Evolutionary conservation across 345 rosid genomes (phyloP).

Genomic region (Linum trigynum): DNA sequence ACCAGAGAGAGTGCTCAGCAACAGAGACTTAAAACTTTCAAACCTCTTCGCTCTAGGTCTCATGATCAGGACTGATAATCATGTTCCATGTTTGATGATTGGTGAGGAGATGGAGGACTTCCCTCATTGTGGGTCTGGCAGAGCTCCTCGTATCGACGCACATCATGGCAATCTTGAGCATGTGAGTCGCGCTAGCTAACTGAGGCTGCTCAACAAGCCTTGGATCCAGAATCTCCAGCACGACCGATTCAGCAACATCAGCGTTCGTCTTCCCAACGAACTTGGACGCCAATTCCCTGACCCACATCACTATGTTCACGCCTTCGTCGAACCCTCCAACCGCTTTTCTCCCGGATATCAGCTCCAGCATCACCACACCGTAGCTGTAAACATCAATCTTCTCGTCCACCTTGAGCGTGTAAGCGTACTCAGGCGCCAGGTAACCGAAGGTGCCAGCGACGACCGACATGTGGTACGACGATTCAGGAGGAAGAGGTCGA

Average conservation of each 20-base stretch:
- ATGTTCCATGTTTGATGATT: conserved; percentile 14
- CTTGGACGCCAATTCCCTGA: conserved; percentile 51
- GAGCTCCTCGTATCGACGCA: conserved; percentile 67
- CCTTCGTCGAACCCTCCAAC: conserved; percentile 93
- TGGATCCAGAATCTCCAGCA: conserved; percentile 50
- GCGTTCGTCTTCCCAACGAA: conserved; percentile 58
- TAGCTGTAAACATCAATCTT: conserved; percentile 95
- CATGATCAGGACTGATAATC: too few relatives aligned
- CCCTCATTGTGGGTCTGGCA: conserved; percentile 78
- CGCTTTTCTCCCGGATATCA: conserved; percentile 71
- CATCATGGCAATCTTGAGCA: conserved; percentile 71
- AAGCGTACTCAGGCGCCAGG: conserved; percentile 94
- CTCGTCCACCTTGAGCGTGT: conserved; percentile 80
- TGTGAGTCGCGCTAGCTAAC: conserved; percentile 36
- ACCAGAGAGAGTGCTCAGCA: too few relatives aligned
- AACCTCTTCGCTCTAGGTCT: too few relatives aligned
- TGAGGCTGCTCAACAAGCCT: conserved; percentile 56
- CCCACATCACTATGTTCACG: conserved; percentile 91
- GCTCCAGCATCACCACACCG: conserved; percentile 77
- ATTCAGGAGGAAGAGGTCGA: conserved; percentile 44
- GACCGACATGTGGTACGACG: conserved; percentile 47
- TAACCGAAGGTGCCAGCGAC: conserved; percentile 91
- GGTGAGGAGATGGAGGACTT: conserved; percentile 71
- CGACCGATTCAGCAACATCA: conserved; percentile 20
- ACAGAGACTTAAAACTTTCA: too few relatives aligned